Conservation (phyloP, 108 stramenopile genomes). For the Tribonema minus region DNA sequence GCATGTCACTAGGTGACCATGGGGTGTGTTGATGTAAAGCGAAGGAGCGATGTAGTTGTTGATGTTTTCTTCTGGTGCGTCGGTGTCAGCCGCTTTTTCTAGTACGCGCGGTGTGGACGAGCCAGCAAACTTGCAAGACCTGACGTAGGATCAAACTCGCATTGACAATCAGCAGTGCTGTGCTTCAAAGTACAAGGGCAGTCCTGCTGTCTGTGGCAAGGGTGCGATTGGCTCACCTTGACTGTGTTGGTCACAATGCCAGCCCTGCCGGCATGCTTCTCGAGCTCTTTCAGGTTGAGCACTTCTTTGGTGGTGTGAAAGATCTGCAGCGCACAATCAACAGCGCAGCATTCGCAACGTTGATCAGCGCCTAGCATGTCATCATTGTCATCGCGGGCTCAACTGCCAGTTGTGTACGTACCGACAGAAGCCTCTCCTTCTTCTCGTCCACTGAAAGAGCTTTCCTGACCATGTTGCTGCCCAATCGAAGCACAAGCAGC, state of each 20-base stretch:
- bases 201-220: neutral
- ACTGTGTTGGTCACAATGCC: slow-evolving; percentile 25
- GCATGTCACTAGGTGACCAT: too few relatives aligned
- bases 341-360: too few relatives aligned
- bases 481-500: too few relatives aligned
- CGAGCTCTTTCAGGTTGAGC: slow-evolving; percentile 52
- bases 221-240: neutral
- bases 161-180: neutral
- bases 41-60: neutral
- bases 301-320: slow-evolving; percentile 27
- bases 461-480: slow-evolving; percentile 16
- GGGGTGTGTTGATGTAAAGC: too few relatives aligned
- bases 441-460: slow-evolving; percentile 25
- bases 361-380: too few relatives aligned
- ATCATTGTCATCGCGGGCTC: too few relatives aligned
- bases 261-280: slow-evolving; percentile 38
- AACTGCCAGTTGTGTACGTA: too few relatives aligned
- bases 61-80: too few relatives aligned
- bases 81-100: too few relatives aligned
- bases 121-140: neutral
- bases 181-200: neutral
- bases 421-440: neutral
- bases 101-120: too few relatives aligned
- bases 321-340: too few relatives aligned
- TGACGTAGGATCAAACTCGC: neutral